These are phyloP conservation scores for Ephemerocybe angulata DNA, from an alignment of 768 basidiomycete species.

Conservation along the genomic window DNA sequence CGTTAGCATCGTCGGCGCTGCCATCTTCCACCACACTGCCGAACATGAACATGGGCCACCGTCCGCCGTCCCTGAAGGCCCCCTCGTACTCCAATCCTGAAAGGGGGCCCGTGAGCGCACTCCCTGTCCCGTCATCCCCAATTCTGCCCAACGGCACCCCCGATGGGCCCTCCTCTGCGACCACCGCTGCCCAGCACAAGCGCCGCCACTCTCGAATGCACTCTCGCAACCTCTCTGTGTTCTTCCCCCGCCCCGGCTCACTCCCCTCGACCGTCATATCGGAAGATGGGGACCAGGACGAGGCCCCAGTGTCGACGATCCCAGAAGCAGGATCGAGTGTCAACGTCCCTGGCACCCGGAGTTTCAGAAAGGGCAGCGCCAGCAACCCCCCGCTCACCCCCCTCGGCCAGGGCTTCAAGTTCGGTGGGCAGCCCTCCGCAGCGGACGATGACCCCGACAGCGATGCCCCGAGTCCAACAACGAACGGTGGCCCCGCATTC, in stretches of 20 bases:
- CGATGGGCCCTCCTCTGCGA: conserved; percentile 15
- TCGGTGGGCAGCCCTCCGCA: conserved; percentile 53
- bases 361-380: conserved; percentile 8
- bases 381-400: conserved; percentile 30
- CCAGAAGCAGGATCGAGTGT: conserved; percentile 42
- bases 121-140: conserved; percentile 23
- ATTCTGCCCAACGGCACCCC: conserved; percentile 12
- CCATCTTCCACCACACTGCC: conserved; percentile 21
- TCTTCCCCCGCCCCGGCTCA: conserved; percentile 80
- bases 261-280: conserved; percentile 57
- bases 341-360: conserved; percentile 34
- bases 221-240: conserved; percentile 87
- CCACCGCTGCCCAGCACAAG: conserved; percentile 23
- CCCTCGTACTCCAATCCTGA: conserved; percentile 9
- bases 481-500: neutral
- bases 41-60: conserved; percentile 13
- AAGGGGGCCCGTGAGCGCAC: conserved; percentile 6
- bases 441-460: conserved; percentile 28
- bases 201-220: conserved; percentile 72
- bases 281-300: conserved; percentile 42
- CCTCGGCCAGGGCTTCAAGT: conserved; percentile 57
- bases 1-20: conserved; percentile 14
- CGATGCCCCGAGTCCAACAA: neutral
- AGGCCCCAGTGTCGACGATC: conserved; percentile 44
- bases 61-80: conserved; percentile 6